Evolutionary conservation across 257 asterid genomes (phyloP).

Genomic region (Nyctanthes arbortristis): DNA sequence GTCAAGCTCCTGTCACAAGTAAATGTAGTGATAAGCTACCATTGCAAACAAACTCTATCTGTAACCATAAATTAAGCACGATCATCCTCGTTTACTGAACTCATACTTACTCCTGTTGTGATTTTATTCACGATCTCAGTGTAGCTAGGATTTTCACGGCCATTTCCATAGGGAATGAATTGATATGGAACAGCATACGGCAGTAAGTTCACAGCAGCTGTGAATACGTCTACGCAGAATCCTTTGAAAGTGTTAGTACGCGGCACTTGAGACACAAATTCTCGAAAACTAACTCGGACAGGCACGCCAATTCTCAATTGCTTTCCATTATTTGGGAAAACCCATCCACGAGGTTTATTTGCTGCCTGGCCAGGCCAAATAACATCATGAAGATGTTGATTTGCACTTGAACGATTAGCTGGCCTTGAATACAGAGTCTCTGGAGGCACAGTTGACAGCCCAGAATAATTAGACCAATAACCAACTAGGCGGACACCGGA

Average conservation of each 20-base stretch:
- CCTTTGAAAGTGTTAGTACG: constrained; percentile 71
- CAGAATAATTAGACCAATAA: constrained; percentile 85
- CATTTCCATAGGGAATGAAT: constrained; percentile 82
- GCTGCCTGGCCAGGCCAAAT: constrained; percentile 88
- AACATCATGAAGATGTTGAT: constrained; percentile 52
- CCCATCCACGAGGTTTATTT: constrained; percentile 93
- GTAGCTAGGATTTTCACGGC: constrained; percentile 70
- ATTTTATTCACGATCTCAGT: constrained; percentile 57
- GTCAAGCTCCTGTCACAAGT: constrained; percentile 42
- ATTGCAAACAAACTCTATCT: neutral
- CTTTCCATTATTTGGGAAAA: constrained; percentile 84
- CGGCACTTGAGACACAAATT: constrained; percentile 72
- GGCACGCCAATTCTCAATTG: constrained; percentile 83
- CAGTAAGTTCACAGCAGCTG: constrained; percentile 77
- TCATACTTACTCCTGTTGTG: constrained; percentile 72
- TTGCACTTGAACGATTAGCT: constrained; percentile 54
- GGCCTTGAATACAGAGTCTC: constrained; percentile 51
- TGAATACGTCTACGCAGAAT: constrained; percentile 86
- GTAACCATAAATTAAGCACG: neutral
- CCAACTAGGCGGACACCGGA: constrained; percentile 78
- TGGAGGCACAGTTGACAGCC: constrained; percentile 67
- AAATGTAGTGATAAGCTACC: constrained; percentile 21
- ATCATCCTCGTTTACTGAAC: neutral
- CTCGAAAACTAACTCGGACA: constrained; percentile 63
- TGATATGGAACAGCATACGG: constrained; percentile 87